phyloP scores from a whole-genome alignment of 345 rosid species.

The Eucalyptus dawsonii region DNA sequence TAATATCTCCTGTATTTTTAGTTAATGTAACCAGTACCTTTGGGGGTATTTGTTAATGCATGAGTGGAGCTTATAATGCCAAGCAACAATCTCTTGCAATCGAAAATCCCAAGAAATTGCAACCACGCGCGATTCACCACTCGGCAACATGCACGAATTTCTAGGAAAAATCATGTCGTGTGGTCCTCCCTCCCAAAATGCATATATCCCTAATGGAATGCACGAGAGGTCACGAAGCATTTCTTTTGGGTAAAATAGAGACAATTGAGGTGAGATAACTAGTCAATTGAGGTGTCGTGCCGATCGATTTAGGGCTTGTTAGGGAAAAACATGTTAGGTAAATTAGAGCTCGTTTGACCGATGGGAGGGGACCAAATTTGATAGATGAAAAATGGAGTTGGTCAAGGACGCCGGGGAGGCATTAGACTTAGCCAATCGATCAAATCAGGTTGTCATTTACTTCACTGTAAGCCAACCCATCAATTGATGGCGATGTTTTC shows the following conservation, averaged over 20 bases:
- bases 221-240: not conserved
- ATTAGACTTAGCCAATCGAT: not conserved
- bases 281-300: not conserved
- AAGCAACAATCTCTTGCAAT: not conserved
- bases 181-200: not conserved
- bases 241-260: not conserved
- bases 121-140: not conserved
- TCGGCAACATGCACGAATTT: not conserved
- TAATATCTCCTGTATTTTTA: fast-evolving
- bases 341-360: not conserved
- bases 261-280: not conserved
- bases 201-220: not conserved
- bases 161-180: not conserved
- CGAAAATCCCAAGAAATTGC: not conserved
- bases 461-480: not conserved
- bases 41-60: not conserved
- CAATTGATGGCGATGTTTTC: not conserved
- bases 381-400: not conserved
- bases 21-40: no score
- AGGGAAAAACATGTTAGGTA: not conserved
- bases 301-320: not conserved
- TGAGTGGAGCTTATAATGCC: not conserved
- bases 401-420: not conserved
- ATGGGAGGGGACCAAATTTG: not conserved
- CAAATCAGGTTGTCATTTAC: not conserved